Percentiles rank a stretch among this genome's conserved stretches.
These are phyloP conservation scores for Ichthyophonus hoferi DNA, from an alignment of 208 protist genomes.

Conservation along the genomic window DNA sequence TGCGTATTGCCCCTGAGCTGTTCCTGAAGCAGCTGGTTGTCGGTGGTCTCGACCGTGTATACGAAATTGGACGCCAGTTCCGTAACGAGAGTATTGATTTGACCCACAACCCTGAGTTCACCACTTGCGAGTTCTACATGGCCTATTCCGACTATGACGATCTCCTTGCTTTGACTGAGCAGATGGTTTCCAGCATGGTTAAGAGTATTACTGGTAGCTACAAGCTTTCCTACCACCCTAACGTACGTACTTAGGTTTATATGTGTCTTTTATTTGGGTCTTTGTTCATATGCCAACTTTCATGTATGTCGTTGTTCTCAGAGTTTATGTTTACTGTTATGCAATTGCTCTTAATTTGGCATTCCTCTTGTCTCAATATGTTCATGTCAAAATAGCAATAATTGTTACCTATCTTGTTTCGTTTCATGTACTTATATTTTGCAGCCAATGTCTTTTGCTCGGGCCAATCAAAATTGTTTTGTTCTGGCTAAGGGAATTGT, in stretches of 20 bases:
- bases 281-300: too few relatives aligned
- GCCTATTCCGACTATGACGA: conserved; percentile 99
- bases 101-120: conserved; percentile 99
- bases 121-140: conserved; percentile 98
- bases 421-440: too few relatives aligned
- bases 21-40: conserved; percentile 99
- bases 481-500: too few relatives aligned
- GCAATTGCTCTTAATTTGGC: too few relatives aligned
- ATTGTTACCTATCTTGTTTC: too few relatives aligned
- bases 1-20: conserved; percentile 98
- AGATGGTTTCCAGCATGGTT: conserved; percentile 79
- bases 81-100: conserved; percentile 94
- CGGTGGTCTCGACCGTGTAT: conserved; percentile 98
- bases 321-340: too few relatives aligned
- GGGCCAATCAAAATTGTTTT: too few relatives aligned
- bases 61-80: conserved; percentile 99
- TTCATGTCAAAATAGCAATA: too few relatives aligned
- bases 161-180: conserved; percentile 94
- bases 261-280: too few relatives aligned
- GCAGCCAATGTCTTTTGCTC: too few relatives aligned
- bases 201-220: conserved; percentile 82
- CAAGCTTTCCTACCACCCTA: conserved; percentile 84
- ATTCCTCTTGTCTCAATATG: too few relatives aligned
- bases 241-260: conserved; percentile 68
- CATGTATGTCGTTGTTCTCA: too few relatives aligned